These are phyloP conservation scores for Fusarium acutatum DNA, from an alignment of 2,329 filamentous ascomycete species.

Conservation along the genomic window DNA sequence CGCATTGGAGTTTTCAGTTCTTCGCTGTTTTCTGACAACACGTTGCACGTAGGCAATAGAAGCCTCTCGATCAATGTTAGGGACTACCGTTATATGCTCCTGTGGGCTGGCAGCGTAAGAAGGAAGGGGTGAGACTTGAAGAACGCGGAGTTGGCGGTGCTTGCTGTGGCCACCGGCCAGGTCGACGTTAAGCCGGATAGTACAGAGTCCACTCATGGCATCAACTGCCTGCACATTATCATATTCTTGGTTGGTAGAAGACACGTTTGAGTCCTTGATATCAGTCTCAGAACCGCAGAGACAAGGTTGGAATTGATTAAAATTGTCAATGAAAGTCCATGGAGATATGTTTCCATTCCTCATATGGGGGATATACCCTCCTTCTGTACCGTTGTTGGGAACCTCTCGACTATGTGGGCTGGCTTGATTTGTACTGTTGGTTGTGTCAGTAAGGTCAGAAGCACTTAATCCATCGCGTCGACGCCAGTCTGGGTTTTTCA, in stretches of 20 bases:
- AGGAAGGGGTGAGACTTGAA: constrained; percentile 25
- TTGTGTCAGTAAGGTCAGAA: constrained; percentile 7
- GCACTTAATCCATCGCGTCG: constrained; percentile 29
- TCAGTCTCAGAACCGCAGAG: constrained; percentile 5
- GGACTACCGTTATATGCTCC: neutral
- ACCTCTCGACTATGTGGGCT: neutral
- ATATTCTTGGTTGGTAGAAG: neutral
- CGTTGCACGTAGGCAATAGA: constrained; percentile 28
- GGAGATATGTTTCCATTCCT: neutral
- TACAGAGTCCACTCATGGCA: constrained; percentile 2
- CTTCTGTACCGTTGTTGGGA: neutral
- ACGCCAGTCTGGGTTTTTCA: constrained; percentile 50
- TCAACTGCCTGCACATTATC: neutral
- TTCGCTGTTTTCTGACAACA: neutral
- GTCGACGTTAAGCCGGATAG: constrained; percentile 4
- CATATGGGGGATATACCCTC: neutral
- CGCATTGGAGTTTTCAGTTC: neutral
- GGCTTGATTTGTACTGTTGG: neutral
- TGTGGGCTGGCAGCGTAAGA: neutral
- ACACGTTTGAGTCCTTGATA: neutral
- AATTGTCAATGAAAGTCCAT: constrained; percentile 7
- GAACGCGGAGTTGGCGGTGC: constrained; percentile 20
- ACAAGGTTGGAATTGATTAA: neutral
- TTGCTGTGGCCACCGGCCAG: neutral
- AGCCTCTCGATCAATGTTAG: neutral